Conservation (phyloP, 305 asterid genomes). For the Solanum hybrid region DNA sequence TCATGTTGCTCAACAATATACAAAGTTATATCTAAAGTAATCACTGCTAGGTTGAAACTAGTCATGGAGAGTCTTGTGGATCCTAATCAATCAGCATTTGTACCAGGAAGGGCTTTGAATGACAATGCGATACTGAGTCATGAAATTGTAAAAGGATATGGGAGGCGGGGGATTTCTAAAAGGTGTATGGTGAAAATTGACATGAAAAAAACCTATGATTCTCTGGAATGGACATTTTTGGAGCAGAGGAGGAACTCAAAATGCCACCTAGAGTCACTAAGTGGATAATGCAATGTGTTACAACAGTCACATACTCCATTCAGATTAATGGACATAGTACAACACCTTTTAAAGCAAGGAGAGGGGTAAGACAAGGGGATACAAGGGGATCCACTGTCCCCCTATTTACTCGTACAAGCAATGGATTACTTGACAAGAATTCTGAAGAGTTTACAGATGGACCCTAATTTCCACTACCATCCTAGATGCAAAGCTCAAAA, state of each 20-base stretch:
- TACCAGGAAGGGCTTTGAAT: neutral
- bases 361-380: neutral
- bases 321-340: neutral
- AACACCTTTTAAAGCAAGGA: neutral
- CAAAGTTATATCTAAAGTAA: neutral
- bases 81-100: neutral
- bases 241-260: neutral
- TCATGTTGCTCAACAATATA: neutral
- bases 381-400: neutral
- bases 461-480: neutral
- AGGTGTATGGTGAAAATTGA: neutral
- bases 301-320: neutral
- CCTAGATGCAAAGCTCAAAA: neutral
- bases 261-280: neutral
- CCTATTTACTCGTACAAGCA: neutral
- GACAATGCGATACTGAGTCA: neutral
- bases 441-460: neutral
- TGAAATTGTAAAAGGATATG: neutral
- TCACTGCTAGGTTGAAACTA: neutral
- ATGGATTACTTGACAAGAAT: neutral
- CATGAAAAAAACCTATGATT: neutral
- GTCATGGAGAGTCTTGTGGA: neutral
- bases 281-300: neutral
- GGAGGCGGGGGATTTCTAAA: neutral
- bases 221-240: neutral